These are phyloP conservation scores for Leccinum fallax DNA, from an alignment of 1,284 basidiomycete species.

Conservation along the genomic window DNA sequence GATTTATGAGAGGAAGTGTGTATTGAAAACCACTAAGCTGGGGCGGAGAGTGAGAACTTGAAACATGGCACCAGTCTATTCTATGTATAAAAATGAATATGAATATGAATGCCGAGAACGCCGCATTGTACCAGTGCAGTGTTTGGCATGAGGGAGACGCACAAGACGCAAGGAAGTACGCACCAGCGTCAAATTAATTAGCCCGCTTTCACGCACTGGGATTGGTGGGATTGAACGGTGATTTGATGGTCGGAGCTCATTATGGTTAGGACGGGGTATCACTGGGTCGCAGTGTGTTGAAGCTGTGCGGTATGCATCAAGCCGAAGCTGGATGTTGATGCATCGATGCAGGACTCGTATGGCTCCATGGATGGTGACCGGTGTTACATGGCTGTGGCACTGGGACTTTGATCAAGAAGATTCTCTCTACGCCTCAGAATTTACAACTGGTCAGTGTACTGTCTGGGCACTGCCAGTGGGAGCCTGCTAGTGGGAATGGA, in stretches of 20 bases:
- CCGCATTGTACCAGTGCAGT: constrained; percentile 16
- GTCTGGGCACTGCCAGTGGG: background rate
- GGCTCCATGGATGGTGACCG: background rate
- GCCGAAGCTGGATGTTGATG: background rate
- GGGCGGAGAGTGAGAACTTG: background rate
- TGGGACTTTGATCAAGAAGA: background rate
- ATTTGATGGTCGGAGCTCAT: constrained; percentile 8
- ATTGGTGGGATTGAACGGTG: background rate
- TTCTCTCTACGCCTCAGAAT: background rate
- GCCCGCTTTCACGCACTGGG: background rate
- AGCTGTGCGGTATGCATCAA: constrained; percentile 12
- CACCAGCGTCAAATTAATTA: background rate
- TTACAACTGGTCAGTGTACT: background rate
- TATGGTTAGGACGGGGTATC: constrained; percentile 5
- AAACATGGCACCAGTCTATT: constrained; percentile 4
- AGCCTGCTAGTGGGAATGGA: background rate
- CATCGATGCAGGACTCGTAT: background rate
- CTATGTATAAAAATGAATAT: constrained; percentile 15
- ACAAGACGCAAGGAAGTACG: background rate
- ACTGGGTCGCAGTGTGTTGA: background rate
- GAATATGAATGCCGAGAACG: constrained; percentile 6
- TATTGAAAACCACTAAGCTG: background rate
- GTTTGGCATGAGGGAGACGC: constrained; percentile 3
- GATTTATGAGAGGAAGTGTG: constrained; percentile 4
- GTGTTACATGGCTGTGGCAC: background rate